Conservation (phyloP, 305 asterid species). For the Plantago lanceolata region DNA sequence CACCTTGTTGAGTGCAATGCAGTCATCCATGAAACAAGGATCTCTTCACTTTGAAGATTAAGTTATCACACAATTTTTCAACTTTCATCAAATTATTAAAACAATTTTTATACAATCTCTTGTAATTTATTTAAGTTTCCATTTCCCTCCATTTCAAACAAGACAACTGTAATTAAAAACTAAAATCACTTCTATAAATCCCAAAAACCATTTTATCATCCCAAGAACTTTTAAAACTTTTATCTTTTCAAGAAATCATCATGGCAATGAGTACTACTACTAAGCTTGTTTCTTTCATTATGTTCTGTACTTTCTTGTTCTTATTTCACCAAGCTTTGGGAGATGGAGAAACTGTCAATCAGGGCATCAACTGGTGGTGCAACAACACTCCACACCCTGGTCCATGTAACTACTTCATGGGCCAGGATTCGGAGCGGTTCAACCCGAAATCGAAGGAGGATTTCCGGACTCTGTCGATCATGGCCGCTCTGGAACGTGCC, state of each 20-base stretch:
- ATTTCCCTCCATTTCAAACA: constrained; percentile 40
- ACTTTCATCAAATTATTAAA: constrained; percentile 18
- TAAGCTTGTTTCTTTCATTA: constrained; percentile 15
- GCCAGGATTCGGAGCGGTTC: too few relatives aligned
- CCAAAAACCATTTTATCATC: constrained; percentile 10
- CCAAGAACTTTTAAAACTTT: too few relatives aligned
- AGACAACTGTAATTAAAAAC: constrained; percentile 40
- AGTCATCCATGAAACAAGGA: constrained; percentile 88
- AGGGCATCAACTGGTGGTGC: constrained; percentile 64
- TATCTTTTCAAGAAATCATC: too few relatives aligned
- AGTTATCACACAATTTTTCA: constrained; percentile 23
- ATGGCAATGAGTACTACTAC: constrained; percentile 20
- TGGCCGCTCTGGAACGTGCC: constrained; percentile 54
- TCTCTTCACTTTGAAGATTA: constrained; percentile 44
- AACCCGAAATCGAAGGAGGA: constrained; percentile 35
- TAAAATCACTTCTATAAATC: constrained; percentile 20
- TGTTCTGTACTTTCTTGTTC: constrained; percentile 14
- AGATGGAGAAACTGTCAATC: constrained; percentile 3
- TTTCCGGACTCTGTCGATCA: constrained; percentile 54
- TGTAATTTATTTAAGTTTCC: constrained; percentile 21
- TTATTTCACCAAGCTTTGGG: background rate
- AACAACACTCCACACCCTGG: constrained; percentile 65
- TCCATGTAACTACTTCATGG: constrained; percentile 56
- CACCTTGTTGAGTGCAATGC: constrained; percentile 41
- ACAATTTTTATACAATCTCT: constrained; percentile 8